Evolutionary conservation across 495 filamentous ascomycete species (phyloP), one percentile per base, ranked within the genome.

Genomic region (Hyaloscypha bicolor): DNA sequence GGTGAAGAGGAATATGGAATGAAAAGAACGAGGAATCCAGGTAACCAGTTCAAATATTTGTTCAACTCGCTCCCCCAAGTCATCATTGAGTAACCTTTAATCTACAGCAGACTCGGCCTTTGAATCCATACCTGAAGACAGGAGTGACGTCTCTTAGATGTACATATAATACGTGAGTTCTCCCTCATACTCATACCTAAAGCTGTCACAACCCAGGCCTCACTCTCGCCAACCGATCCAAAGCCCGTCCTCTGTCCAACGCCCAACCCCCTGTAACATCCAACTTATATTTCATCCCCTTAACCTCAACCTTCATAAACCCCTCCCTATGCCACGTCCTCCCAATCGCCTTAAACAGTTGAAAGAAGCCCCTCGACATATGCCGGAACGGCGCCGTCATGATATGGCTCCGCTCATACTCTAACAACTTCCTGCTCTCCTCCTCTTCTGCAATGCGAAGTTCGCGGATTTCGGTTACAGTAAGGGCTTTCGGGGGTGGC

Each of bases 321-420:
- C 83, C 83, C 52, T 82, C 81, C 37, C 82, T 75, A 30, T 74
- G 77, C 51, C 83, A 76, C 3, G 79, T 74, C 31, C 83, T 74
- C 42, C 68, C 70, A 53, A 81, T 71, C 2, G 74, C 77, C 3
- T 29, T 31, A 56, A 79, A 80, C 2, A 79, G 58, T 3, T 60
- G 59, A 9, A 62, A 64, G 29, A 79, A 68, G 4, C 64, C 79
- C 58, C 71, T 69, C 30, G 68, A 62, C 0, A 72, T 76, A 59
- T 83, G 76, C 25, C 83, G 74, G 70, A 85, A 83, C n/a, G 82
- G 82, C 57, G 75, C 71, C 6, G 81, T 85, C 76, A 85, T 74
- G 48, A 85, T 64, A 71, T 71, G 71, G 19, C 80, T 78, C 60
- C 77, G 76, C 69, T 81, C 75, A 55, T 81, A 78, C 66, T 83